Conservation (phyloP, 306 rosid genomes). For the Potentilla sterilis region DNA sequence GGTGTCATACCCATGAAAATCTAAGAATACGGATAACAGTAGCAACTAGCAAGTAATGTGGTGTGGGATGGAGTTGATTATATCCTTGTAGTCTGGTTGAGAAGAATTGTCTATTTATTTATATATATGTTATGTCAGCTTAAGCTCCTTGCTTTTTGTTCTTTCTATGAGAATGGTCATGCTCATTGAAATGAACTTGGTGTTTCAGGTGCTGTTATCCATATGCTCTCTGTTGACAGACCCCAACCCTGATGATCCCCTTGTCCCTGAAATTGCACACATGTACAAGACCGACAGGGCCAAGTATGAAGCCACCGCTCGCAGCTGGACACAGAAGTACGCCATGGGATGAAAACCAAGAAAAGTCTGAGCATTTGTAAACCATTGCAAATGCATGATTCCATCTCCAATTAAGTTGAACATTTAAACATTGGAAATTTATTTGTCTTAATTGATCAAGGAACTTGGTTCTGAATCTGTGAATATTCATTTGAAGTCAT, state of each 20-base stretch:
- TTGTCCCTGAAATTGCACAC: constrained; percentile 87
- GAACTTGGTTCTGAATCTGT: constrained; percentile 44
- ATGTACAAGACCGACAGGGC: constrained; percentile 83
- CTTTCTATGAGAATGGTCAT: neutral
- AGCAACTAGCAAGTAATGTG: neutral
- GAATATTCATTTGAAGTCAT: constrained; percentile 52
- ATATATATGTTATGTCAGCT: neutral
- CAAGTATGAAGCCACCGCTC: constrained; percentile 90
- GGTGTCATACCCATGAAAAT: neutral
- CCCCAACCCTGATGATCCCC: constrained; percentile 90
- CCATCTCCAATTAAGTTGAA: constrained; percentile 35
- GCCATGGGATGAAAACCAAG: constrained; percentile 65
- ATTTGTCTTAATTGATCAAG: constrained; percentile 36
- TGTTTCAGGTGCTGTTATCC: constrained; percentile 71
- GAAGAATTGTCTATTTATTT: neutral
- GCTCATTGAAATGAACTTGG: constrained; percentile 8
- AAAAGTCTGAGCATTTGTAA: constrained; percentile 16
- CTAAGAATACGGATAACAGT: neutral
- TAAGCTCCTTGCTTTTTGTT: neutral
- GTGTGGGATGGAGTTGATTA: constrained; percentile 7
- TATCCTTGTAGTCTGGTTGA: neutral
- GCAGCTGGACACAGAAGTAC: constrained; percentile 91
- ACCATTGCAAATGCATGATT: constrained; percentile 24
- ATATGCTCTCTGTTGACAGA: constrained; percentile 84
- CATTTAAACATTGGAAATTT: constrained; percentile 31